Percentiles rank a stretch among this genome's conserved stretches.
Evolutionary conservation across 495 filamentous ascomycete genomes (phyloP).

Genomic region (Parachaetomium inaequale): DNA sequence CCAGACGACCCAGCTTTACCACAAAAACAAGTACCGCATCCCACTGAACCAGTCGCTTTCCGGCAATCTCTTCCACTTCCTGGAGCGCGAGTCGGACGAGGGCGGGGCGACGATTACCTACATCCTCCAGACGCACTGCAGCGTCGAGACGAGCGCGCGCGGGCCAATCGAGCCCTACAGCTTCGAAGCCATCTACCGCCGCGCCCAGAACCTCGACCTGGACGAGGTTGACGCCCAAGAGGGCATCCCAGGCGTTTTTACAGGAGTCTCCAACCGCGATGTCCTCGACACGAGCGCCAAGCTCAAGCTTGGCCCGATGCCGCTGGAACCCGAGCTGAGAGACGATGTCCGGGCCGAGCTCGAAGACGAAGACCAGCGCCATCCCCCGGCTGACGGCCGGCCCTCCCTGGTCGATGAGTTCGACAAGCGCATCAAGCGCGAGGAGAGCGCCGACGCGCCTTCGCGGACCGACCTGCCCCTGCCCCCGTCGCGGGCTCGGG

Average conservation of each 20-base stretch:
- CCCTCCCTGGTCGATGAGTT: constrained; percentile 70
- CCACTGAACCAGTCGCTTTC: constrained; percentile 76
- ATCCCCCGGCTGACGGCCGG: constrained; percentile 63
- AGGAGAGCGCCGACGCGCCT: constrained; percentile 81
- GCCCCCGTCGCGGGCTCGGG: constrained; percentile 78
- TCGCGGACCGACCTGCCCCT: constrained; percentile 73
- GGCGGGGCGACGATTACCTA: constrained; percentile 73
- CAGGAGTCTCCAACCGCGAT: constrained; percentile 74
- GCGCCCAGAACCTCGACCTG: constrained; percentile 44
- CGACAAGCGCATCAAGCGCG: constrained; percentile 80
- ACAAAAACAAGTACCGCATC: constrained; percentile 79
- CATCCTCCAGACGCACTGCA: constrained; percentile 69
- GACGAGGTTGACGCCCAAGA: constrained; percentile 81
- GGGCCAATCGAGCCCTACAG: constrained; percentile 72
- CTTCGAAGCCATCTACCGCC: constrained; percentile 75
- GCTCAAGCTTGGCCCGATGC: constrained; percentile 73
- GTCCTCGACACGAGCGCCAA: constrained; percentile 53
- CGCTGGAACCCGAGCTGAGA: constrained; percentile 72
- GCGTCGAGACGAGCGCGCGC: constrained; percentile 68
- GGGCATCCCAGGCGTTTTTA: constrained; percentile 87
- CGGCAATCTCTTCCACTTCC: constrained; percentile 75
- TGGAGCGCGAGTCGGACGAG: constrained; percentile 75
- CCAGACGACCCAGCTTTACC: constrained; percentile 68
- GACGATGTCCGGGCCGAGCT: constrained; percentile 80
- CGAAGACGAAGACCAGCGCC: constrained; percentile 68